These are phyloP conservation scores for Schizochytrium sp. DNA, from an alignment of 108 stramenopile genomes.

Conservation along the genomic window DNA sequence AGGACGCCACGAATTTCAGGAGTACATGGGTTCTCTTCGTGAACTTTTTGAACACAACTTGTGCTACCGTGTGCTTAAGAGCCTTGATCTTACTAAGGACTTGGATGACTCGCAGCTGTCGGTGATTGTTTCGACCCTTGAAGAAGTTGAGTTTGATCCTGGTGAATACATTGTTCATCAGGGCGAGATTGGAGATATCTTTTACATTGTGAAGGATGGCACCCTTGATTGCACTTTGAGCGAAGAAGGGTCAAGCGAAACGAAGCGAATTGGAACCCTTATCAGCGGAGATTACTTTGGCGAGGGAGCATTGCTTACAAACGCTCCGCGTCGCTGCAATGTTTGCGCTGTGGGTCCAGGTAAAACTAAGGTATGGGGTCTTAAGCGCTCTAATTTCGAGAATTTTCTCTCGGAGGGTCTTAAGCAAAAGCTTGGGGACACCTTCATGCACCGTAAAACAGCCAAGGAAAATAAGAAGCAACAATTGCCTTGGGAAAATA, in stretches of 20 bases:
- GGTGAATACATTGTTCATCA: conserved; percentile 63
- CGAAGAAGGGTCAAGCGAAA: neutral
- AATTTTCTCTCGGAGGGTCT: conserved; percentile 37
- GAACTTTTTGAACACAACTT: conserved; percentile 52
- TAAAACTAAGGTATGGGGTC: neutral
- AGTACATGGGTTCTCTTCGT: conserved; percentile 11
- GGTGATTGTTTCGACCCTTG: conserved; percentile 20
- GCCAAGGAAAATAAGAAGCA: neutral
- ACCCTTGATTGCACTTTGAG: neutral
- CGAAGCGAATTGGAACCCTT: conserved; percentile 55
- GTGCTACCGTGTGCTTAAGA: conserved; percentile 19
- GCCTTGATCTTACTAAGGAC: conserved; percentile 30
- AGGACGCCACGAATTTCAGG: conserved; percentile 18
- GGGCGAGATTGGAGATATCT: conserved; percentile 65
- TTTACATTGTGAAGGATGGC: conserved; percentile 63
- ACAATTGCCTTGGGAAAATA: neutral
- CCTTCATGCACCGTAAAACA: neutral
- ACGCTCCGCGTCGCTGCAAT: conserved; percentile 91
- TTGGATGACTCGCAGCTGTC: conserved; percentile 19
- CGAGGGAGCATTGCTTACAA: conserved; percentile 93
- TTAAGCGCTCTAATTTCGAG: conserved; percentile 36
- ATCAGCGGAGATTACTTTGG: conserved; percentile 90
- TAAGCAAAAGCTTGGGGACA: conserved; percentile 21
- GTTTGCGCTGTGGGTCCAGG: conserved; percentile 56
- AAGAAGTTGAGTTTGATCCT: conserved; percentile 13